Evolutionary conservation across 2,329 filamentous ascomycete species (phyloP).

Genomic region (Apiospora pterosperma): DNA sequence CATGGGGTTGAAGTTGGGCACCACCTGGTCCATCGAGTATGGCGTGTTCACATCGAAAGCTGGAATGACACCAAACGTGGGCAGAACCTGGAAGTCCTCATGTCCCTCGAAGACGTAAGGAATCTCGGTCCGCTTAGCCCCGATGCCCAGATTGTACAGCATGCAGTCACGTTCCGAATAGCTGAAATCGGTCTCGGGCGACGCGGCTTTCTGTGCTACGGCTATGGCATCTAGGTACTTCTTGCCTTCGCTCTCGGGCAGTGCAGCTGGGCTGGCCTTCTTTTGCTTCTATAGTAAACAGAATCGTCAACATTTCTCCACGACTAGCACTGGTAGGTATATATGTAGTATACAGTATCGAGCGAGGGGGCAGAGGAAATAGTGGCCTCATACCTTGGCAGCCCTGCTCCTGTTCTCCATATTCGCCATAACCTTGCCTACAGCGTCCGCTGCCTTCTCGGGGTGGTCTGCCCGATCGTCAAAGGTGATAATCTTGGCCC

Average conservation of each 20-base stretch:
- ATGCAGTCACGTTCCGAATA: constrained; percentile 87
- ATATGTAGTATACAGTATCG: constrained; percentile 19
- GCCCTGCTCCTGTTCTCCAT: constrained; percentile 69
- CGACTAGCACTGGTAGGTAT: constrained; percentile 21
- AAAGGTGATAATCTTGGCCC: constrained; percentile 80
- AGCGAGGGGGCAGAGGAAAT: constrained; percentile 20
- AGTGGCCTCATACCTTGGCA: constrained; percentile 54
- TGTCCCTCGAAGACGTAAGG: constrained; percentile 85
- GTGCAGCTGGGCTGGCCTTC: background rate
- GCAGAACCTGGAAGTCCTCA: constrained; percentile 89
- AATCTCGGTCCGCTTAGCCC: constrained; percentile 86
- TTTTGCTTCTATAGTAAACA: constrained; percentile 12
- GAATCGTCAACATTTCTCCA: constrained; percentile 17
- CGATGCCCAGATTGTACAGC: constrained; percentile 93
- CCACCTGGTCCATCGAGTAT: constrained; percentile 75
- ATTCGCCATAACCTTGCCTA: constrained; percentile 77
- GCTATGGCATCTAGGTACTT: constrained; percentile 75
- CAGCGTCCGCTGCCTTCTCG: constrained; percentile 69
- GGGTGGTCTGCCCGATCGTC: constrained; percentile 88
- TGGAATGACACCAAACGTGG: constrained; percentile 96
- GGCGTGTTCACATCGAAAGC: constrained; percentile 80
- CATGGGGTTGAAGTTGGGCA: constrained; percentile 97
- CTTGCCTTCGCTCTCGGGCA: constrained; percentile 42
- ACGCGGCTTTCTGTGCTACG: constrained; percentile 58
- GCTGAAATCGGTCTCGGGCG: constrained; percentile 66